These are phyloP conservation scores for Dillenia turbinata DNA, from an alignment of 164 flowering plant genomes.

Conservation along the genomic window DNA sequence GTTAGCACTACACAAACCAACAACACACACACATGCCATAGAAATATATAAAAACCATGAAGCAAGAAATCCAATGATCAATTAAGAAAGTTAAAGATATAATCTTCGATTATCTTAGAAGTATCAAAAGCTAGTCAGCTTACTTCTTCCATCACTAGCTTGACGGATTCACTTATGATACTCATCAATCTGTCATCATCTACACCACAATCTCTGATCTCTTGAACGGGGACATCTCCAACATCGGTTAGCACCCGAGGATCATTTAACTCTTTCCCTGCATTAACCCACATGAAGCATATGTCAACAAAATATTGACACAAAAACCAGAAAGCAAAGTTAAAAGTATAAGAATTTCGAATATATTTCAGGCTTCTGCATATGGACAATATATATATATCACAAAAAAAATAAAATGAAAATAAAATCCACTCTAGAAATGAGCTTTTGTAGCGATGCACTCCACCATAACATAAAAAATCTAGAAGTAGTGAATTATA, in stretches of 20 bases:
- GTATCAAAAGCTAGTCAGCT: conserved; percentile 10
- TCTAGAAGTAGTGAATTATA: no score
- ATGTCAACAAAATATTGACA: not conserved
- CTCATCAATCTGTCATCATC: conserved; percentile 91
- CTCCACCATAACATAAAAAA: no score
- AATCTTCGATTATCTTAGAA: no score
- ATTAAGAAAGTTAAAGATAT: no score
- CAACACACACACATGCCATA: no score
- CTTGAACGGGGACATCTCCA: conserved; percentile 97
- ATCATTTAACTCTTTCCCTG: conserved; percentile 86
- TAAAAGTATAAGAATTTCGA: not conserved
- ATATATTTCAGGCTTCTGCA: no score
- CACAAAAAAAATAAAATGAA: not conserved
- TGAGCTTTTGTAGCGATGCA: no score
- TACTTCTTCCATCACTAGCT: conserved; percentile 96
- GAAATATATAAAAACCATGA: no score
- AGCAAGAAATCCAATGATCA: no score
- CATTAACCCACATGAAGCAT: conserved; percentile 10
- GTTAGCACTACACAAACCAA: no score
- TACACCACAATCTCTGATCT: conserved; percentile 92
- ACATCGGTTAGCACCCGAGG: conserved; percentile 91
- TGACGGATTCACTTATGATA: conserved; percentile 77
- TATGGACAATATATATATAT: no score
- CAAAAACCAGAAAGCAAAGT: not conserved
- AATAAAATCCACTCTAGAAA: no score